These are phyloP conservation scores for Chalciporus pseudorubinellus DNA, from an alignment of 768 basidiomycete genomes.

Conservation along the genomic window DNA sequence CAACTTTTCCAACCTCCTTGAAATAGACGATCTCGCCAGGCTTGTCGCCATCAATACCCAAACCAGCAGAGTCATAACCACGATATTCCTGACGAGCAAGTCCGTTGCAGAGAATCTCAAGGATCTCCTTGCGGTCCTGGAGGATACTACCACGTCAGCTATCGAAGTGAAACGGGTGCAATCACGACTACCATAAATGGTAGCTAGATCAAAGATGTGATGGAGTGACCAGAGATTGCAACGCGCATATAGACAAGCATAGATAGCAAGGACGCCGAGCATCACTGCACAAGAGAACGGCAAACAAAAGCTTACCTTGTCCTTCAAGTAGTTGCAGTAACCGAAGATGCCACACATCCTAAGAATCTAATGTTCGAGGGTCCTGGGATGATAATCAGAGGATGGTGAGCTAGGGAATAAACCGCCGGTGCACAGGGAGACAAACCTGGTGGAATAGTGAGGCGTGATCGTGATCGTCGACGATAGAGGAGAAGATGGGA, in stretches of 20 bases:
- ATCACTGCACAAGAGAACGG: background rate
- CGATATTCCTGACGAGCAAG: slow-evolving; percentile 96
- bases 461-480: slow-evolving; percentile 6
- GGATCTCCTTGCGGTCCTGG: slow-evolving; percentile 85
- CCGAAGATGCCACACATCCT: slow-evolving; percentile 94
- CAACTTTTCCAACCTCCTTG: slow-evolving; percentile 98
- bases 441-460: slow-evolving; percentile 8
- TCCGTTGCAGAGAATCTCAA: slow-evolving; percentile 87
- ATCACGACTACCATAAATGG: slow-evolving; percentile 20
- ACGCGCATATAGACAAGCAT: slow-evolving; percentile 8
- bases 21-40: slow-evolving; percentile 75
- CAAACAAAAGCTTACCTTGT: slow-evolving; percentile 64
- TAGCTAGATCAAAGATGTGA: slow-evolving; percentile 2
- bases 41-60: slow-evolving; percentile 90
- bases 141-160: slow-evolving; percentile 7
- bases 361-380: slow-evolving; percentile 3
- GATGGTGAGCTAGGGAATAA: background rate
- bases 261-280: slow-evolving; percentile 2
- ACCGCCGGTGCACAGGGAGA: background rate
- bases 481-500: slow-evolving; percentile 23
- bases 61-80: slow-evolving; percentile 94
- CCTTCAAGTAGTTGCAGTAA: slow-evolving; percentile 92
- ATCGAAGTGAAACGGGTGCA: slow-evolving; percentile 1
- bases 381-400: background rate
- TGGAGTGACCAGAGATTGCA: background rate